phyloP scores from a whole-genome alignment of 2,329 filamentous ascomycete genomes.

The Ophiostoma himal-ulmi region DNA sequence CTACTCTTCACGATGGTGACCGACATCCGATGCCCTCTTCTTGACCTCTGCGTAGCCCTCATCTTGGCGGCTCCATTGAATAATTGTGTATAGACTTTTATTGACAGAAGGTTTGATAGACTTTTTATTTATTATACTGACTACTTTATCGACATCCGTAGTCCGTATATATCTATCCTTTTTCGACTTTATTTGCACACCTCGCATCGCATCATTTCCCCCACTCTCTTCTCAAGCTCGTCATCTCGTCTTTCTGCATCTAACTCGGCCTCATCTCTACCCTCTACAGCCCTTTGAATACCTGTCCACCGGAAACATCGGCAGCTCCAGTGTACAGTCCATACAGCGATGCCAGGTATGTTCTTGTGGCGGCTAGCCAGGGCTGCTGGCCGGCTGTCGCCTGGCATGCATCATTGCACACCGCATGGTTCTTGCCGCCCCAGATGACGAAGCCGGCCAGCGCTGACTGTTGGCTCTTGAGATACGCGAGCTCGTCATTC shows the following conservation, averaged over 20 bases:
- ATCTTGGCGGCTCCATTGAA: not conserved
- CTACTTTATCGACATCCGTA: not conserved
- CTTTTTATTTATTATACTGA: too few species aligned
- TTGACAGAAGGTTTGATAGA: too few species aligned
- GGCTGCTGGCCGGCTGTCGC: constrained; percentile 22
- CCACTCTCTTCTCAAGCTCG: not conserved
- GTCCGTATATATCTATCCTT: not conserved
- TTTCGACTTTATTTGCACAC: not conserved
- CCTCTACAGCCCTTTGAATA: not conserved
- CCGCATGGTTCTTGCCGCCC: constrained; percentile 23
- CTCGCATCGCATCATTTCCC: not conserved
- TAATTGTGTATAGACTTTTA: not conserved
- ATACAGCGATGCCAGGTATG: constrained; percentile 19
- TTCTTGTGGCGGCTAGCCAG: constrained; percentile 19
- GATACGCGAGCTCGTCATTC: not conserved
- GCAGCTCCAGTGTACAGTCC: not conserved
- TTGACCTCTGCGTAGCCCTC: not conserved
- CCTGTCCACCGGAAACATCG: not conserved
- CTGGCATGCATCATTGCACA: constrained; percentile 22
- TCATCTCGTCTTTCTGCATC: not conserved
- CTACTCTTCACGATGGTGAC: not conserved
- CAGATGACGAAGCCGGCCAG: constrained; percentile 19
- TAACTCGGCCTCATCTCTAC: not conserved
- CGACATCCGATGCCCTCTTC: not conserved
- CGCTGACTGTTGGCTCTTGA: not conserved